These are phyloP conservation scores for Helichrysum umbraculigerum DNA, from an alignment of 129 eudicot genomes.

Conservation along the genomic window DNA sequence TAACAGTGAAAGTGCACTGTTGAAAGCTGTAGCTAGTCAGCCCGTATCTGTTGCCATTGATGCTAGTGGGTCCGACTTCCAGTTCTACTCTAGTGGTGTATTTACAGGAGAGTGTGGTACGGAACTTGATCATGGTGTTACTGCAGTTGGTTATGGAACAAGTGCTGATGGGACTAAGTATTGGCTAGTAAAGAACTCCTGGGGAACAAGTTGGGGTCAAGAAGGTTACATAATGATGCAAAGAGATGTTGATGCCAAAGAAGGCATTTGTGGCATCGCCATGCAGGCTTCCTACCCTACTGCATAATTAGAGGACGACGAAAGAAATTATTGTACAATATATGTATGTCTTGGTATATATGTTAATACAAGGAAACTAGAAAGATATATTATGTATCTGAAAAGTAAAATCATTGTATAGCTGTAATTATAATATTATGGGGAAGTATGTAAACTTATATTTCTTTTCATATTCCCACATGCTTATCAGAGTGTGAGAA, in stretches of 20 bases:
- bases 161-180: conserved; percentile 32
- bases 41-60: conserved; percentile 41
- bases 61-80: conserved; percentile 40
- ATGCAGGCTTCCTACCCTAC: conserved; percentile 44
- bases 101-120: conserved; percentile 37
- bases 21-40: conserved; percentile 37
- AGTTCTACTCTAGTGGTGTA: conserved; percentile 33
- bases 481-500: neutral
- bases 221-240: conserved; percentile 46
- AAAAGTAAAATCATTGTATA: neutral
- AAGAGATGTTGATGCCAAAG: conserved; percentile 34
- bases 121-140: conserved; percentile 34
- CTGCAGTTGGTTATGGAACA: conserved; percentile 33
- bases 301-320: neutral
- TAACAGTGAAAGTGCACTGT: conserved; percentile 33
- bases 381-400: neutral
- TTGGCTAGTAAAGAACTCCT: conserved; percentile 34
- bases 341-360: neutral
- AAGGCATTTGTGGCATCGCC: conserved; percentile 50
- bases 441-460: too few relatives aligned
- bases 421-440: too few relatives aligned
- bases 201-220: conserved; percentile 49
- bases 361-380: neutral
- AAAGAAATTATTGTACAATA: neutral
- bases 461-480: neutral